phyloP scores from a whole-genome alignment of 805 yeast species.

The Tanozyma kutaoensis region DNA sequence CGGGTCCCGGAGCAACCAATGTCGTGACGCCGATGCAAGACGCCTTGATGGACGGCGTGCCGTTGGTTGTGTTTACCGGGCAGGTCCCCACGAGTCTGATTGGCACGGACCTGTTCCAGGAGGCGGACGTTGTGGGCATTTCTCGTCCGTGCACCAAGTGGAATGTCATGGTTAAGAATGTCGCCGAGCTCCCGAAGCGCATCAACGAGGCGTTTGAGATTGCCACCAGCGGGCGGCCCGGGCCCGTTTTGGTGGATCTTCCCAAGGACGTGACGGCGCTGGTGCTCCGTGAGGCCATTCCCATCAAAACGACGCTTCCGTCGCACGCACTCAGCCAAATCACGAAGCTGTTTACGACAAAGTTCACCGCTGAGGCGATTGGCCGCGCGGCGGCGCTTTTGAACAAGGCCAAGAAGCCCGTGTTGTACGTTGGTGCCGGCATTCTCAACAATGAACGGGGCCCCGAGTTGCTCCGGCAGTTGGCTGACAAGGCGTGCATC shows the following conservation, averaged over 20 bases:
- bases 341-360: slow-evolving; percentile 57
- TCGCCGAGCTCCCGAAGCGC: slow-evolving; percentile 88
- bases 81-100: slow-evolving; percentile 94
- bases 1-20: slow-evolving; percentile 98
- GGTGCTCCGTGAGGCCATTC: slow-evolving; percentile 74
- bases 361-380: slow-evolving; percentile 63
- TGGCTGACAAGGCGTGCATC: slow-evolving; percentile 80
- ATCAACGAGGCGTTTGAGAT: slow-evolving; percentile 97
- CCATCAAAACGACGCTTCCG: slow-evolving; percentile 66
- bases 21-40: slow-evolving; percentile 98
- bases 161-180: slow-evolving; percentile 96
- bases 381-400: slow-evolving; percentile 65
- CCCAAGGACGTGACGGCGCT: slow-evolving; percentile 98
- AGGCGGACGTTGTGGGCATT: slow-evolving; percentile 95
- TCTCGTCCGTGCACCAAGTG: slow-evolving; percentile 96
- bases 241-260: slow-evolving; percentile 93
- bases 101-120: slow-evolving; percentile 99
- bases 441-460: slow-evolving; percentile 69
- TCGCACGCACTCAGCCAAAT: slow-evolving; percentile 56
- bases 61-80: slow-evolving; percentile 92
- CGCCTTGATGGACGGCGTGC: slow-evolving; percentile 94
- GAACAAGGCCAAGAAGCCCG: slow-evolving; percentile 75
- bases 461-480: slow-evolving; percentile 63
- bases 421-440: slow-evolving; percentile 90
- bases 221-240: slow-evolving; percentile 93